A percentile compares a stretch with the other conserved stretches of the same genome.
Conservation (phyloP, 1,139 yeast species). For the Maudiozyma humilis region DNA sequence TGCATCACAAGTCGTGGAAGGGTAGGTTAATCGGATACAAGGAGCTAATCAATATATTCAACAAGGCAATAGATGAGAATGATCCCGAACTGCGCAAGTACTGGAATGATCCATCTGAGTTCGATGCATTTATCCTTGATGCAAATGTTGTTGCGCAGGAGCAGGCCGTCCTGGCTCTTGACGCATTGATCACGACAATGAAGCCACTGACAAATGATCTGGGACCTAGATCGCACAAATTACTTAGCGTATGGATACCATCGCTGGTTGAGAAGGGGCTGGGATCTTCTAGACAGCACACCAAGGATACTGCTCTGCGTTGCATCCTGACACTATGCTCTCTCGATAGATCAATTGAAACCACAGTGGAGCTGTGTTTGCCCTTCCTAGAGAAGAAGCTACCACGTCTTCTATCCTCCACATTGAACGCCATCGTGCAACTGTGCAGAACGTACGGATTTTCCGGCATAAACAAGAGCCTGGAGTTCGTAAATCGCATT, state of each 20-base stretch:
- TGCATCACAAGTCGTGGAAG: slow-evolving; percentile 77
- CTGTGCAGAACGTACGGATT: slow-evolving; percentile 68
- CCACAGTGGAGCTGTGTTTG: slow-evolving; percentile 55
- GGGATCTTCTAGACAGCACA: slow-evolving; percentile 66
- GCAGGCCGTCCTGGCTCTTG: slow-evolving; percentile 50
- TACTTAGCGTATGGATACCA: slow-evolving; percentile 37
- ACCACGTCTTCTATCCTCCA: slow-evolving; percentile 75
- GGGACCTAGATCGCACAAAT: neutral
- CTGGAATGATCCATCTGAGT: slow-evolving; percentile 41
- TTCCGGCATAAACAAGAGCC: slow-evolving; percentile 42
- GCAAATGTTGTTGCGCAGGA: slow-evolving; percentile 91
- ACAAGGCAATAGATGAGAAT: neutral
- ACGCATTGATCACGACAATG: slow-evolving; percentile 9
- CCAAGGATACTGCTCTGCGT: slow-evolving; percentile 59
- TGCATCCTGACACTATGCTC: slow-evolving; percentile 59
- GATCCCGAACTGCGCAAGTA: slow-evolving; percentile 35
- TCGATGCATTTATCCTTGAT: slow-evolving; percentile 59
- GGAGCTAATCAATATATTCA: slow-evolving; percentile 49
- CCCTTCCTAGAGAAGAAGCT: slow-evolving; percentile 55
- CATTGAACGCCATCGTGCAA: slow-evolving; percentile 47
- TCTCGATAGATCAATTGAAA: slow-evolving; percentile 51
- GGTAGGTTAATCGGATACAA: slow-evolving; percentile 77
- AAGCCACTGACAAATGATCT: slow-evolving; percentile 5
- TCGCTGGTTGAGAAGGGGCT: slow-evolving; percentile 66
- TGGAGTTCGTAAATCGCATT: slow-evolving; percentile 34